Conservation (phyloP, 441 rosid genomes). For the Pelargonium myrrhifolium region DNA sequence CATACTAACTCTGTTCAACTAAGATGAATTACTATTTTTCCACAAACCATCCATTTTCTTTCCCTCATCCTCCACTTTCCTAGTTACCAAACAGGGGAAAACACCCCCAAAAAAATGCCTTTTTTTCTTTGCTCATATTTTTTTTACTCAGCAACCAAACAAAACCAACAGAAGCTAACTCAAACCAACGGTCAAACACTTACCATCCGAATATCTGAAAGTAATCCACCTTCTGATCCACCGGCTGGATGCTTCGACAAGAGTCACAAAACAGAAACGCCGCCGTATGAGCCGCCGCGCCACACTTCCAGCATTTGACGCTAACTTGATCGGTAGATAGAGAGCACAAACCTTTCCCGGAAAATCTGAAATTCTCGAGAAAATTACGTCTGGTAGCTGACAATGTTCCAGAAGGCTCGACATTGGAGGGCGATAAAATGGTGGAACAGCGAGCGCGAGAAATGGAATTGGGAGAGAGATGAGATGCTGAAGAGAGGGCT, state of each 20-base stretch:
- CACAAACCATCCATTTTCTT: neutral
- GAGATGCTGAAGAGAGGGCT: conserved; percentile 17
- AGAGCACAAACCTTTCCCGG: conserved; percentile 33
- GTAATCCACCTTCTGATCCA: conserved; percentile 59
- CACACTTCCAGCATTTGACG: conserved; percentile 70
- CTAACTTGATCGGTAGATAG: conserved; percentile 18
- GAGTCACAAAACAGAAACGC: conserved; percentile 64
- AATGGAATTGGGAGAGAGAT: conserved; percentile 10
- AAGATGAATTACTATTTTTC: neutral
- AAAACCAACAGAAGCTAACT: neutral
- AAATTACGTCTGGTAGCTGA: conserved; percentile 5
- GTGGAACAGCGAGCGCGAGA: conserved; percentile 12
- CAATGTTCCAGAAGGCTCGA: conserved; percentile 14
- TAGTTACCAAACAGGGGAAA: neutral
- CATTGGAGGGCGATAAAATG: conserved; percentile 9
- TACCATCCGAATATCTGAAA: conserved; percentile 77
- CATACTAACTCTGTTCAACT: neutral
- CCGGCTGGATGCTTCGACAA: conserved; percentile 72
- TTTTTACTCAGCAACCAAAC: neutral
- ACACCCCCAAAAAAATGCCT: neutral
- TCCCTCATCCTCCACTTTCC: conserved; percentile 2
- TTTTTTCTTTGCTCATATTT: neutral
- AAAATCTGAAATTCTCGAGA: conserved; percentile 18
- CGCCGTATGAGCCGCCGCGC: conserved; percentile 30
- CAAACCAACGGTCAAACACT: conserved; percentile 16